Evolutionary conservation across 2,329 filamentous ascomycete species (phyloP).

Genomic region (Endoconidiophora polonica): DNA sequence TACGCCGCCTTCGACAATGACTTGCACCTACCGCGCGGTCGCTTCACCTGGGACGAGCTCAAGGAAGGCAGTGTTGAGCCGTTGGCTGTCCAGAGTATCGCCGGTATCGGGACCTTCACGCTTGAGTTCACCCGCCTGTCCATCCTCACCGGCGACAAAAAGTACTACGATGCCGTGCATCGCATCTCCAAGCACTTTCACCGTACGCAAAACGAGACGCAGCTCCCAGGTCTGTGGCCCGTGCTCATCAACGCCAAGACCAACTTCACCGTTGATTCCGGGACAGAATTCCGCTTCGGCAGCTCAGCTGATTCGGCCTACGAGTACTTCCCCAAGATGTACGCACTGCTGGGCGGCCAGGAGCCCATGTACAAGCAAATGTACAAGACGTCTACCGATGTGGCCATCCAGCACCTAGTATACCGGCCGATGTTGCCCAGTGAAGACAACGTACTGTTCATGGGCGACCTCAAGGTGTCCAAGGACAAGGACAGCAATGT

Average conservation of each 20-base stretch:
- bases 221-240: conserved; percentile 47
- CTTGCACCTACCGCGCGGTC: conserved; percentile 44
- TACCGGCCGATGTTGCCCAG: conserved; percentile 47
- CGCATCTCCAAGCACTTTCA: conserved; percentile 40
- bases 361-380: conserved; percentile 24
- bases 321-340: conserved; percentile 51
- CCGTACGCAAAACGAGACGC: conserved; percentile 33
- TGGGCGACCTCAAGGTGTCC: conserved; percentile 31
- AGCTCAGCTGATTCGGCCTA: conserved; percentile 42
- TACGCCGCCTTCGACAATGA: conserved; percentile 52
- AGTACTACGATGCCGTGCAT: conserved; percentile 50
- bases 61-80: conserved; percentile 21
- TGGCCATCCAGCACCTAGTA: conserved; percentile 45
- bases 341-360: conserved; percentile 46
- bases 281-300: conserved; percentile 32
- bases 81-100: conserved; percentile 20
- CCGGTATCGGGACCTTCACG: conserved; percentile 36
- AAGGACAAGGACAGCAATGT: conserved; percentile 15
- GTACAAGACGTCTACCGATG: conserved; percentile 32
- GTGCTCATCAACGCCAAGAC: conserved; percentile 38
- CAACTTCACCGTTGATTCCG: conserved; percentile 29
- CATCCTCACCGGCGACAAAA: conserved; percentile 42
- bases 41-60: conserved; percentile 27
- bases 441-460: conserved; percentile 42
- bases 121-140: conserved; percentile 49